Evolutionary conservation across 768 basidiomycete species (phyloP), one percentile per base, ranked within the genome.

Genomic region (Kondoa malvinella): DNA sequence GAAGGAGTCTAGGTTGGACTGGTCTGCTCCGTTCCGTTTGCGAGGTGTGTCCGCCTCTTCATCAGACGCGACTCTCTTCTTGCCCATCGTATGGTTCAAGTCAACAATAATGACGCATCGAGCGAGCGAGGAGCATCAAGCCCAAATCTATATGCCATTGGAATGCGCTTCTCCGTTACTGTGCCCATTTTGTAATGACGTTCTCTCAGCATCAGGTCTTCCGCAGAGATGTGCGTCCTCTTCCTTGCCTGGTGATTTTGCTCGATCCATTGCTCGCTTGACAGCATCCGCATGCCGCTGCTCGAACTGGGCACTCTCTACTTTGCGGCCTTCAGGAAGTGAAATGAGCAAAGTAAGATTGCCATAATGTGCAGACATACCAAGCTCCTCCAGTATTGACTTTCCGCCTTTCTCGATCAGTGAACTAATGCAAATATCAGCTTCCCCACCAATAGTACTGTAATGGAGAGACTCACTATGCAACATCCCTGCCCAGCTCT

Each of bases 331-430:
- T 17, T 29, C 30, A 8, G 12, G 57, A 12, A 4, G n/a, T 25
- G 30, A 59, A 25, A 8, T 25, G 4, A 59, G 57, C n/a, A 59
- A 25, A 8, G 57, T 29, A 4, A 8, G 57, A 25, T 21, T 25
- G 15, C 25, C 50, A 56, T 29, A 59, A 25, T n/a, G n/a, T n/a
- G n/a, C n/a, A 25, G 30, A 25, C 12, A 59, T 29, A 29, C 83
- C 86, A 72, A 99, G 88, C 66, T 88, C 88, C 50, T 88, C 85
- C 76, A 99, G 75, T 71, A 99, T 88, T 69, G 80, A 81, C 72
- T 81, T 82, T 25, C 88, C 94, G 0, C 94, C 94, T 0, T 77
- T 79, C 8, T 82, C 81, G 57, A 87, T 81, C 67, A 99, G 76
- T 4, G 78, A n/a, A n/a, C n/a, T n/a, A n/a, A n/a, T n/a, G n/a